These are phyloP conservation scores for Austroboletus eburneus DNA, from an alignment of 768 basidiomycete species.

Conservation along the genomic window DNA sequence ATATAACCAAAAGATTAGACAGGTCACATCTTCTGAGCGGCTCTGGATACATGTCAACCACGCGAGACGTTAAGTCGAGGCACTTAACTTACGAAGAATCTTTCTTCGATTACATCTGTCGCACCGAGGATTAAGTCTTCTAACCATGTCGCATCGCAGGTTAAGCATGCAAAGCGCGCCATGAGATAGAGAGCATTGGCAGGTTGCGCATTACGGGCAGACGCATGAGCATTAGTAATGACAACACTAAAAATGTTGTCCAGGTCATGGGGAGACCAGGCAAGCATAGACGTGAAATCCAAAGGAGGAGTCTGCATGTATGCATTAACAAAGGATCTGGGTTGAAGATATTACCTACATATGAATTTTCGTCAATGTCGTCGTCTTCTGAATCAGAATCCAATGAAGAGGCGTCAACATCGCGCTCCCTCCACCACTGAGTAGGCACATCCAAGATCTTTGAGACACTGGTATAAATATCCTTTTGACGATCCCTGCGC, in stretches of 20 bases:
- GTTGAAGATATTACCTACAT: constrained; percentile 33
- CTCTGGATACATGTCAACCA: constrained; percentile 43
- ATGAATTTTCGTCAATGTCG: constrained; percentile 45
- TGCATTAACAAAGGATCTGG: constrained; percentile 4
- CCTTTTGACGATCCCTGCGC: constrained; percentile 48
- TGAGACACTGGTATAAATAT: constrained; percentile 56
- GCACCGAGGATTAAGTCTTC: constrained; percentile 91
- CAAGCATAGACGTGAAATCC: constrained; percentile 87
- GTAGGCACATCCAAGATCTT: constrained; percentile 51
- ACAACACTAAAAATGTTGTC: constrained; percentile 78
- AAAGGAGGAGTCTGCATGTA: constrained; percentile 58
- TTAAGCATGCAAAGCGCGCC: constrained; percentile 87
- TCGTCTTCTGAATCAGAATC: constrained; percentile 48
- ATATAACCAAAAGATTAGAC: constrained; percentile 91
- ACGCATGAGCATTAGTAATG: constrained; percentile 70
- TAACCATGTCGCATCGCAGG: constrained; percentile 88
- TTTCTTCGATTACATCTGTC: constrained; percentile 88
- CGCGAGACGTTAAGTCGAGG: constrained; percentile 2
- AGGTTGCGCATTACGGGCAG: constrained; percentile 73
- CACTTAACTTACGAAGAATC: constrained; percentile 74
- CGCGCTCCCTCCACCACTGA: constrained; percentile 64
- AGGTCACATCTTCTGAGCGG: constrained; percentile 79
- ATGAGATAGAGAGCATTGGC: constrained; percentile 90
- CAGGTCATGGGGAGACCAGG: constrained; percentile 78
- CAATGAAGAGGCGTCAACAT: constrained; percentile 40